These are phyloP conservation scores for Penicillium brevicompactum DNA, from an alignment of 2,329 filamentous ascomycete species.

Conservation along the genomic window DNA sequence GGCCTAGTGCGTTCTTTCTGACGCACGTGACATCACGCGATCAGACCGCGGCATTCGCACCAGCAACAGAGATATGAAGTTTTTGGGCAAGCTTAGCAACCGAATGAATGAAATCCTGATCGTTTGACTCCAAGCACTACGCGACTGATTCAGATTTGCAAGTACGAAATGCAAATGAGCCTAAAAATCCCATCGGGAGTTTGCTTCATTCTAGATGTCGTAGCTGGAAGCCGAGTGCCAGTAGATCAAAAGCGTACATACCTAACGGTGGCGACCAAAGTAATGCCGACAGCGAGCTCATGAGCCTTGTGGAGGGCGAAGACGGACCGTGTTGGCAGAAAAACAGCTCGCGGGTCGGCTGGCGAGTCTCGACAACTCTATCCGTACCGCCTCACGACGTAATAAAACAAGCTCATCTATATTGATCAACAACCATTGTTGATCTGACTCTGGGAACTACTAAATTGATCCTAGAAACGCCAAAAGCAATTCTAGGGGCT, in stretches of 20 bases:
- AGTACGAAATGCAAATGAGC: background rate
- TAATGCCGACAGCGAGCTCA: no score
- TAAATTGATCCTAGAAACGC: background rate
- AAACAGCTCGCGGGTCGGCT: no score
- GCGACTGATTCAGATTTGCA: background rate
- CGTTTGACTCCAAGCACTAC: background rate
- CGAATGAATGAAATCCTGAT: background rate
- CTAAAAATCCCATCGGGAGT: background rate
- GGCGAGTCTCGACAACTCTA: no score
- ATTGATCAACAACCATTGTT: no score
- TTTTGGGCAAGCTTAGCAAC: background rate
- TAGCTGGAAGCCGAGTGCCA: background rate
- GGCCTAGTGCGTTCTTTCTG: no score
- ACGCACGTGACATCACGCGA: no score
- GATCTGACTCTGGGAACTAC: background rate
- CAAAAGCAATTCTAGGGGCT: background rate
- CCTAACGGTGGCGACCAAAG: background rate
- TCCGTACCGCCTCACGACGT: no score
- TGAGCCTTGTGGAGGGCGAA: no score
- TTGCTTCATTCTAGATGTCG: background rate
- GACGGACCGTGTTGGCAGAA: no score
- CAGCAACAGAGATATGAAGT: no score
- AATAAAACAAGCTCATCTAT: background rate
- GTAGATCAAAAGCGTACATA: background rate
- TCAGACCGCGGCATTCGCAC: no score